A percentile compares a stretch with the other conserved stretches of the same genome.
Evolutionary conservation across 2,329 filamentous ascomycete genomes (phyloP).

Genomic region (Apiospora rasikravindrae): DNA sequence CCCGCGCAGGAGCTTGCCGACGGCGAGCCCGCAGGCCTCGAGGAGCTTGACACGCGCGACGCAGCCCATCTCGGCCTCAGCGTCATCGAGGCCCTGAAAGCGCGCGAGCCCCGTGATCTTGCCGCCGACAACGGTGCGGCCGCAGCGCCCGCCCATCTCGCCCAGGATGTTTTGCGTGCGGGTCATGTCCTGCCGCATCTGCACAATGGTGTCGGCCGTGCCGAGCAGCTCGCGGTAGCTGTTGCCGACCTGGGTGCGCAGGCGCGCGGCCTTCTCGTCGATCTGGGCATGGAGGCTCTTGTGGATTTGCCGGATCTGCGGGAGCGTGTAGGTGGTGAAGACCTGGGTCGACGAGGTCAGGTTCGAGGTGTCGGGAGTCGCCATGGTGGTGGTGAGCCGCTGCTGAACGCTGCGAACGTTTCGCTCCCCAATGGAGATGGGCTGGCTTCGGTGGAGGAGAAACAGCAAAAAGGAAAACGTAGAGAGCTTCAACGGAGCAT

Average conservation of each 20-base stretch:
- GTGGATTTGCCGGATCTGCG: conserved; percentile 68
- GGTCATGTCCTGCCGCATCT: conserved; percentile 82
- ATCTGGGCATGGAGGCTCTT: conserved; percentile 62
- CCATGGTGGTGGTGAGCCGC: conserved; percentile 29
- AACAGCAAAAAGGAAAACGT: background rate
- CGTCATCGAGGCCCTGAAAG: conserved; percentile 44
- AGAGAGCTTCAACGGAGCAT: background rate
- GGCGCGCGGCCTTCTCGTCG: conserved; percentile 66
- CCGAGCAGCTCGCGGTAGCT: conserved; percentile 88
- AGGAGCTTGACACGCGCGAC: conserved; percentile 56
- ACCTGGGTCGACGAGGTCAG: conserved; percentile 59
- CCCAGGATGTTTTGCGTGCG: conserved; percentile 73
- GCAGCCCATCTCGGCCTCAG: conserved; percentile 31
- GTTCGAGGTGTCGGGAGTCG: conserved; percentile 51
- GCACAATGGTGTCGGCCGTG: conserved; percentile 91
- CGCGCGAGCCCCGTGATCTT: conserved; percentile 64
- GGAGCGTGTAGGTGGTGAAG: conserved; percentile 63
- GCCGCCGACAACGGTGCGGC: conserved; percentile 69
- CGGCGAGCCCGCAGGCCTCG: conserved; percentile 55
- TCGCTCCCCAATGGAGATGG: background rate
- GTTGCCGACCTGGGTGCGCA: conserved; percentile 67
- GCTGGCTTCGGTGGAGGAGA: background rate
- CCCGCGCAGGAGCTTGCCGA: conserved; percentile 54
- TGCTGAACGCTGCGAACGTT: too few species aligned
- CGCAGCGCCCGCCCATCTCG: conserved; percentile 77